Base-by-base conservation (phyloP, 495 filamentous ascomycete species). In the Podospora anserina region DNA sequence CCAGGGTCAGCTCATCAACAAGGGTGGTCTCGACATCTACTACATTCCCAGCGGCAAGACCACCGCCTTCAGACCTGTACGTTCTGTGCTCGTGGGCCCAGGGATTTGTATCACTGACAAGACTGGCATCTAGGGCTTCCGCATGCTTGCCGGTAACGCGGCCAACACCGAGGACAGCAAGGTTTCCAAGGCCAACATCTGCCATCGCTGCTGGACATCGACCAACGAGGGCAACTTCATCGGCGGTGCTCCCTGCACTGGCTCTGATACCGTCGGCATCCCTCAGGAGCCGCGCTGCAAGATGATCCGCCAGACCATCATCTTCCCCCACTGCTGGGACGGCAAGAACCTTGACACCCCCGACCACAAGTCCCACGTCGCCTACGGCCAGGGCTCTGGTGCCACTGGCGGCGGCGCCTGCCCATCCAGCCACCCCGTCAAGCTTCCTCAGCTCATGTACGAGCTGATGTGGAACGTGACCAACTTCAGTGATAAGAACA, bases 381-480 rank as follows among this genome's bases (percentile, higher is more conserved):
- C 85, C 30, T 91, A 90, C 74, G 83, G 87, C 65, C 77, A 72
- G 49, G 78, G 81, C 67, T 71, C 74, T 39, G 80, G 80, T 39
- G 81, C 81, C 54, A 85, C 75, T 68, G 83, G 88, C 65, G 82
- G 80, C 60, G 88, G 88, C 39, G 65, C 70, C 27, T 91, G 89
- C 78, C 88, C 88, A 0, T 71, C 78, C 5, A 82, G 79, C 3
- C 90, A 91, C 77, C 88, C 89, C 54, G 82, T 86, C 67, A 88
- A 87, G 72, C 79, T 90, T 4, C 82, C 87, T 65, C 87, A 88
- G 63, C 79, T 92, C 73, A 91, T 92, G 80, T 88, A 88, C 76
- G 90, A 92, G 79, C 79, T 91, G 69, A 83, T 87, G 75, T 92
- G 85, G 80, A 82, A 87, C 75, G 84, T 86, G 20, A 77, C 81